Evolutionary conservation across 768 basidiomycete genomes (phyloP).

Genomic region (Sistotremastrum suecicum): DNA sequence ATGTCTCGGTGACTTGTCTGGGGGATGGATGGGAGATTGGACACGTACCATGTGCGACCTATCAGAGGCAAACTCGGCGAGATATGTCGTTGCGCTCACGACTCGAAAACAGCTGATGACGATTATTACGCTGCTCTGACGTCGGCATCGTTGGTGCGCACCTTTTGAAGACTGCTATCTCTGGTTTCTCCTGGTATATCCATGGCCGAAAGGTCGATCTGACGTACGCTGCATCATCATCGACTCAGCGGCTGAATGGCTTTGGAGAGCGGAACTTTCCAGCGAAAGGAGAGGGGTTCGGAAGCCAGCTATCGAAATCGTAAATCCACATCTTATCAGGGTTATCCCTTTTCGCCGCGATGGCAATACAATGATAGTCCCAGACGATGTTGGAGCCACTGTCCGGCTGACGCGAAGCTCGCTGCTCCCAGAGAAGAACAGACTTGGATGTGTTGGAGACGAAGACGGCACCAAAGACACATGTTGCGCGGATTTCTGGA

Average conservation of each 20-base stretch:
- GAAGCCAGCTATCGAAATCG: conserved; percentile 47
- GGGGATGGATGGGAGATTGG: conserved; percentile 1
- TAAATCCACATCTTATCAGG: conserved; percentile 38
- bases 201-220: conserved; percentile 12
- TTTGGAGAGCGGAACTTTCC: conserved; percentile 26
- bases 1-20: not conserved
- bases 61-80: conserved; percentile 57
- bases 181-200: no score
- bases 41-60: conserved; percentile 57
- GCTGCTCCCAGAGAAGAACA: conserved; percentile 51
- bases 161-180: no score
- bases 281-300: conserved; percentile 30
- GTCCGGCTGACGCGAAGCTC: conserved; percentile 20
- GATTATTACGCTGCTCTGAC: conserved; percentile 6
- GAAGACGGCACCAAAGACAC: conserved; percentile 45
- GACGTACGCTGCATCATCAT: conserved; percentile 15
- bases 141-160: not conserved
- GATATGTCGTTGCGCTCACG: conserved; percentile 33
- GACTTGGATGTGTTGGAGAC: conserved; percentile 49
- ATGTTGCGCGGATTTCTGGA: conserved; percentile 17
- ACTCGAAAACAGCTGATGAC: conserved; percentile 34
- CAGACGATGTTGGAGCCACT: conserved; percentile 33
- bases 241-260: not conserved
- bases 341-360: conserved; percentile 9
- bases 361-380: conserved; percentile 64